These are phyloP conservation scores for Jackrogersella minutella DNA, from an alignment of 495 filamentous ascomycete species.

Conservation along the genomic window DNA sequence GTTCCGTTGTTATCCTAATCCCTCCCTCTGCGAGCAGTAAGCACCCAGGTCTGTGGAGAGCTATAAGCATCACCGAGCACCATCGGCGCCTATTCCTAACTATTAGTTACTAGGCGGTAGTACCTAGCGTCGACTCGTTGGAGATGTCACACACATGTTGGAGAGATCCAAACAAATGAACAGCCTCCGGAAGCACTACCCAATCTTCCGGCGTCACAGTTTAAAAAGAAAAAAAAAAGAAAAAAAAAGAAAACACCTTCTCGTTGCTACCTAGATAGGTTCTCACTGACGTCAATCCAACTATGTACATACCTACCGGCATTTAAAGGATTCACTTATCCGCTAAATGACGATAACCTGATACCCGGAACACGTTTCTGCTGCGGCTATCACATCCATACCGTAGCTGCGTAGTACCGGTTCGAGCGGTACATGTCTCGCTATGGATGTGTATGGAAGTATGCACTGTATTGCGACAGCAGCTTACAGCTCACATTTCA, in stretches of 20 bases:
- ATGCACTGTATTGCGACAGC: conserved; percentile 7
- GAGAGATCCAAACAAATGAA: conserved; percentile 12
- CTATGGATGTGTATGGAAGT: too few species aligned
- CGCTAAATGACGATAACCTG: conserved; percentile 18
- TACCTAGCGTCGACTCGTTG: conserved; percentile 3
- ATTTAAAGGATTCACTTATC: too few species aligned
- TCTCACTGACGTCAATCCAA: conserved; percentile 31
- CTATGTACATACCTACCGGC: neutral
- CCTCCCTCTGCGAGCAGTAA: conserved; percentile 15
- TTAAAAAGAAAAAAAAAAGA: too few species aligned
- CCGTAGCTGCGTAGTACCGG: conserved; percentile 1
- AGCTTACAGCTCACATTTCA: neutral
- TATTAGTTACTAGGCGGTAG: conserved; percentile 16
- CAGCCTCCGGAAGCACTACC: conserved; percentile 31
- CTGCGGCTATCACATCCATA: conserved; percentile 2
- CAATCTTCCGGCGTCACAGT: conserved; percentile 25
- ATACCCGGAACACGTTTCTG: conserved; percentile 13
- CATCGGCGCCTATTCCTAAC: conserved; percentile 6
- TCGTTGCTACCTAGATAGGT: too few species aligned
- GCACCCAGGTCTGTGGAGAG: neutral
- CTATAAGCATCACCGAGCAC: conserved; percentile 10
- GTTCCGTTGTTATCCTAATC: neutral
- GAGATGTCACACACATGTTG: conserved; percentile 32
- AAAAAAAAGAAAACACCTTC: too few species aligned
- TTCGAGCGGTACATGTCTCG: neutral